Evolutionary conservation across 1,284 basidiomycete genomes (phyloP), one percentile per base, ranked within the genome.

Genomic region (Microstroma glucosiphilum): DNA sequence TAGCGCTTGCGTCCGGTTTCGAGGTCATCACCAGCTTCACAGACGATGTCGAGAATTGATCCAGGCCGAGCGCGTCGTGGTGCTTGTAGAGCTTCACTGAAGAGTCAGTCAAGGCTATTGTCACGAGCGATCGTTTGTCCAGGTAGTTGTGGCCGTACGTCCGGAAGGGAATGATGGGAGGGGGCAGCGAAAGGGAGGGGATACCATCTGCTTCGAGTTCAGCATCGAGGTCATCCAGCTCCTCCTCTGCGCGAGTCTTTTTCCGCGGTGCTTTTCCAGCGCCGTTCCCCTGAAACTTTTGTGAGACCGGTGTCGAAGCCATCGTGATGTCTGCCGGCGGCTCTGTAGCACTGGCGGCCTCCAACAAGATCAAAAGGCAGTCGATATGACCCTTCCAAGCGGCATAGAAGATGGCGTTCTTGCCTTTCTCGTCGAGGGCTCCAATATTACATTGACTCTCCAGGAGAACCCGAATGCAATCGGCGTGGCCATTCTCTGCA

Each of bases 371-470:
- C 85, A 62, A 83, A 82, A 67, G 61, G 59, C 78, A 75, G 46
- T 83, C 82, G 60, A 89, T 86, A 78, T 97, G 92, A 1, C 96
- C 96, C 73, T 92, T 91, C 94, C 96, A 99, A 3, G 92, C 92
- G 0, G 96, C 93, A 76, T 97, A 97, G 82, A 96, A 93, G 49
- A 92, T 85, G 15, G 94, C 87, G 56, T 86, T 85, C 73, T 91
- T 89, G 23, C 88, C 88, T 62, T 90, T 85, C 80, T 99, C 96
- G 80, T 98, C 96, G 48, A 83, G 82, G 23, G 85, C 83, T 72
- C 87, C 84, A 40, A 89, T 86, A 60, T 89, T 85, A 66, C 88
- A 87, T 2, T 91, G 89, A 6, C 89, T 88, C 41, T 86, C 85
- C 11, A 98, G 84, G 37, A 98, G 83, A 40, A 90, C 84, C 54